Evolutionary conservation across 371 early-diverging fungal genomes (phyloP), one percentile per base, ranked within the genome.

Genomic region (Rhizomucor miehei): DNA sequence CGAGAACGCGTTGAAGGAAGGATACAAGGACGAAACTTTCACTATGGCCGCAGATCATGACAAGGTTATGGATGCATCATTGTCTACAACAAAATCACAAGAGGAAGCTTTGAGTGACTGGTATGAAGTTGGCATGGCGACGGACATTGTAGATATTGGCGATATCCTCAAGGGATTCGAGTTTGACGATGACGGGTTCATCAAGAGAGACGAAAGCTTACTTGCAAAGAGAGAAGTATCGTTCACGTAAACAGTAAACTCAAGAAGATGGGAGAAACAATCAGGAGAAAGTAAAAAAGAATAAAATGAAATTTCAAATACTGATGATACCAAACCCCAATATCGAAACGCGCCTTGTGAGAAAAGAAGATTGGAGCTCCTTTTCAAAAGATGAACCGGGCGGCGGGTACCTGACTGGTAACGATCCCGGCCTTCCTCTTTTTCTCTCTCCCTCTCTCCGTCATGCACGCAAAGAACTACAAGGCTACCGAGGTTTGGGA

Each of bases 401-500:
- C n/a, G n/a, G 8, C 29, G 29, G 29, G 29, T 29, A 29, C 29
- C 29, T 41, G 6, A 41, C 6, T 12, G 11, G 19, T 41, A 41
- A 6, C 14, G 11, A 12, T 9, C 38, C 38, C 41, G 41, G 12
- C 19, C 13, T 40, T 23, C 34, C 48, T 39, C 39, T 45, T n/a
- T 25, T 48, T 49, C 48, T 43, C 10, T n/a, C 1, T 44, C 9
- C 35, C 13, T 29, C 25, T 37, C 37, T 19, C 29, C 37, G 41
- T 35, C 16, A 46, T 52, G 39, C 29, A 29, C 5, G 50, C 44
- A 9, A 16, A 40, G 8, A 59, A 58, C 17, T 20, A 43, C n/a
- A 48, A 56, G 24, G 48, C 48, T n/a, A 25, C 48, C 44, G 57
- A 57, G 35, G 72, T 71, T 21, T 91, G 91, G 91, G 90, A 91